Evolutionary conservation across 192 early-diverging fungal species (phyloP).

Genomic region (Neocallimastix lanati): DNA sequence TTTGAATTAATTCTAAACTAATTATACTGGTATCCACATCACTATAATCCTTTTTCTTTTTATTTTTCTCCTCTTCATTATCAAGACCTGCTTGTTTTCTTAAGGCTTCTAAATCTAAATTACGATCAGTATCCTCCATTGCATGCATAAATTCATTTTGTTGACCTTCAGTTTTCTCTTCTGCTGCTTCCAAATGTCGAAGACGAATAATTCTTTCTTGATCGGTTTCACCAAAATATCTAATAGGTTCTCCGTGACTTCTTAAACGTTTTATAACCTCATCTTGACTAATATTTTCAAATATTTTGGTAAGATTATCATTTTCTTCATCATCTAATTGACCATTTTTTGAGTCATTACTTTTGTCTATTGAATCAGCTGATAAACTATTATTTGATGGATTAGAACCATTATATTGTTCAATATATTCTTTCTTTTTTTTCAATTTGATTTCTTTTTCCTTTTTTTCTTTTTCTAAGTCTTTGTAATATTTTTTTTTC

Average conservation of each 20-base stretch:
- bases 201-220: conserved; percentile 57
- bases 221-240: conserved; percentile 81
- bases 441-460: conserved; percentile 19
- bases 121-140: conserved; percentile 64
- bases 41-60: background rate
- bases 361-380: background rate
- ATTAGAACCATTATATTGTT: background rate
- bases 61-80: background rate
- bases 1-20: conserved; percentile 48
- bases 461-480: conserved; percentile 24
- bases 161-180: conserved; percentile 65
- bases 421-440: background rate
- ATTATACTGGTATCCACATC: conserved; percentile 49
- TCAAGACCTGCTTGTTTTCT: conserved; percentile 12
- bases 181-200: conserved; percentile 56
- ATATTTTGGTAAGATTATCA: conserved; percentile 8
- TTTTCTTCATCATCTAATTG: conserved; percentile 5
- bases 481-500: conserved; percentile 31
- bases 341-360: background rate
- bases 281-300: conserved; percentile 35
- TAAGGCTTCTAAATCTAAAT: conserved; percentile 55
- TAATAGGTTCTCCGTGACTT: conserved; percentile 71
- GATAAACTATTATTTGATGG: background rate
- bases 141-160: conserved; percentile 78
- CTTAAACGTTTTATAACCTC: conserved; percentile 69